Evolutionary conservation across 306 rosid species (phyloP).

Genomic region (Lathyrus oleraceus): DNA sequence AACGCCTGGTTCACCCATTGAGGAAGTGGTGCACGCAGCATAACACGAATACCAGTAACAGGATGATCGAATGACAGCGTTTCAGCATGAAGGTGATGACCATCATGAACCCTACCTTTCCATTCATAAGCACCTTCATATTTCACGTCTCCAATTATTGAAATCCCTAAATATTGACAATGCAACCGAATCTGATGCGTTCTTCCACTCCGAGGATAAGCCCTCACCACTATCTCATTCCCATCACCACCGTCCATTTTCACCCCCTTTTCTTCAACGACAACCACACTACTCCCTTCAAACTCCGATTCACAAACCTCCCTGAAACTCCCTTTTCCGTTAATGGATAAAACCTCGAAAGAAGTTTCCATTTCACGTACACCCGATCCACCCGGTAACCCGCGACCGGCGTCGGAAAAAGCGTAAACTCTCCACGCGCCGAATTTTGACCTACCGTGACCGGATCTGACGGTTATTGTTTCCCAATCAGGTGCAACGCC

Average conservation of each 20-base stretch:
- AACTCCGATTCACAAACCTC: conserved; percentile 46
- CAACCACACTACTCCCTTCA: conserved; percentile 33
- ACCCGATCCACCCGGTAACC: conserved; percentile 77
- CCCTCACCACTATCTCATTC: conserved; percentile 72
- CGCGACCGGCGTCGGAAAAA: conserved; percentile 69
- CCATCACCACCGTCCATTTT: conserved; percentile 26
- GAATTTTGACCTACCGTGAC: conserved; percentile 89
- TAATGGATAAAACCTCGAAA: conserved; percentile 59
- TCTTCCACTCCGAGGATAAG: conserved; percentile 80
- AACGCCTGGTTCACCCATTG: conserved; percentile 57
- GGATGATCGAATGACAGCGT: conserved; percentile 74
- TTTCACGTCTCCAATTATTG: conserved; percentile 87
- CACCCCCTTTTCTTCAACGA: conserved; percentile 58
- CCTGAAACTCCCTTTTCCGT: conserved; percentile 50
- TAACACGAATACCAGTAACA: conserved; percentile 53
- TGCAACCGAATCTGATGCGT: conserved; percentile 94
- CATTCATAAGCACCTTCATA: conserved; percentile 82
- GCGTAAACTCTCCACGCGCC: conserved; percentile 89
- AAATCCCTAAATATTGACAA: conserved; percentile 86
- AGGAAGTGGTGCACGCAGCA: conserved; percentile 66
- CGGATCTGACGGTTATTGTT: conserved; percentile 61
- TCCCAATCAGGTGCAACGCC: conserved; percentile 68
- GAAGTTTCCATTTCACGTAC: conserved; percentile 86
- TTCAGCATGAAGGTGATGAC: conserved; percentile 94
- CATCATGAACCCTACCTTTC: conserved; percentile 49